Conservation (phyloP, 345 rosid genomes). For the Citrus sinensis region DVS_A1.0 CM039169.1:12578001-12578500, state of each 20-base stretch:
- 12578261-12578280: constrained; percentile 14
- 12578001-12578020: constrained; percentile 98
- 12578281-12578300: not conserved
- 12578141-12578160: not conserved
- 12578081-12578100: constrained; percentile 7
- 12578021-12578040: constrained; percentile 86
- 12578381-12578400: not conserved
- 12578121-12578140: constrained; percentile 2
- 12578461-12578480: constrained; percentile 96
- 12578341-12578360: not conserved
- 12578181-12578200: constrained; percentile 95
- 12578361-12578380: not conserved
- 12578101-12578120: not conserved
- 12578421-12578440: constrained; percentile 29
- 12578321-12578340: not conserved
- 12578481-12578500: constrained; percentile 82
- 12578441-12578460: constrained; percentile 89
- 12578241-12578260: constrained; percentile 70
- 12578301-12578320: not conserved
- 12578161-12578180: constrained; percentile 76
- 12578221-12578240: constrained; percentile 95
- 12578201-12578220: constrained; percentile 95
- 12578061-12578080: not conserved
- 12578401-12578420: not conserved
- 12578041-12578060: constrained; percentile 20